Percentiles rank a stretch among this genome's conserved stretches.
phyloP scores from a whole-genome alignment of 192 early-diverging fungal species.

The Jimgerdemannia flammicorona region DNA sequence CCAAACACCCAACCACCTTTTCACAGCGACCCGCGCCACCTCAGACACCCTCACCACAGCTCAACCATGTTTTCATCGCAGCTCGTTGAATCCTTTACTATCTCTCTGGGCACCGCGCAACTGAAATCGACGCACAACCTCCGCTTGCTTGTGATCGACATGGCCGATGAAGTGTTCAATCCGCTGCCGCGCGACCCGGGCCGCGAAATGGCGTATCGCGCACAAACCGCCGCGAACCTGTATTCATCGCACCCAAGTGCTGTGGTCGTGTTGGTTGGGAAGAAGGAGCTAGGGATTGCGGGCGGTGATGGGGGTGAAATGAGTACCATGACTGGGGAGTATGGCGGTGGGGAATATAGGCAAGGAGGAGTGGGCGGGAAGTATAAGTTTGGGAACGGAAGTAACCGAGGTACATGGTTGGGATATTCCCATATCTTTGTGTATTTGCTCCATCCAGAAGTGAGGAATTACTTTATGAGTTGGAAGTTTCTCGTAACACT shows the following conservation, averaged over 20 bases:
- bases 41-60: background rate
- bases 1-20: background rate
- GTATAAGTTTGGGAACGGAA: constrained; percentile 28
- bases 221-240: constrained; percentile 62
- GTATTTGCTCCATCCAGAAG: too few species aligned
- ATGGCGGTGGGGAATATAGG: background rate
- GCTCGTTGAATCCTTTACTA: constrained; percentile 70
- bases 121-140: constrained; percentile 73
- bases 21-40: background rate
- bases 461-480: too few species aligned
- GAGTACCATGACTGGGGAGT: background rate
- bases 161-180: constrained; percentile 38
- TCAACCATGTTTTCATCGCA: constrained; percentile 19
- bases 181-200: constrained; percentile 27
- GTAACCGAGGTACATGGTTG: constrained; percentile 20
- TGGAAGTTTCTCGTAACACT: background rate
- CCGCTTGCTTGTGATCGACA: constrained; percentile 48
- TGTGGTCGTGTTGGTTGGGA: constrained; percentile 41
- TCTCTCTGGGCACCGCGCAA: constrained; percentile 66
- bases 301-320: background rate
- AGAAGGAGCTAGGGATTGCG: constrained; percentile 12
- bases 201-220: constrained; percentile 57
- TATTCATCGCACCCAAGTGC: constrained; percentile 62
- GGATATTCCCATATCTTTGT: too few species aligned
- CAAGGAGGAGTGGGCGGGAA: background rate